Conservation (phyloP, 2,329 filamentous ascomycete species). For the Epichloe amarillans region DNA sequence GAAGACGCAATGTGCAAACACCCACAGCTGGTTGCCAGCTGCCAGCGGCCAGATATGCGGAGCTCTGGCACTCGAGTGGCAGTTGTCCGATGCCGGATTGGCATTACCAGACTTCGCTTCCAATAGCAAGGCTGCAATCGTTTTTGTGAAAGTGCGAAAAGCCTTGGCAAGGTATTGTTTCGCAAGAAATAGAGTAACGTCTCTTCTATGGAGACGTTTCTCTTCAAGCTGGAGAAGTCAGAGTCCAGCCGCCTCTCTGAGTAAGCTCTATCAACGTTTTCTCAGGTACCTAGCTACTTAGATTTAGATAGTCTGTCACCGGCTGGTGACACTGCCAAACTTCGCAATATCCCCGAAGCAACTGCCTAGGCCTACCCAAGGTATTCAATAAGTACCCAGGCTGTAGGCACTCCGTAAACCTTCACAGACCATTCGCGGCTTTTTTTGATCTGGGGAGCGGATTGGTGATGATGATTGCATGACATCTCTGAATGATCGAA, state of each 20-base stretch:
- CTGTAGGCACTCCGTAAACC: neutral
- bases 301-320: no score
- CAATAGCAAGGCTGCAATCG: no score
- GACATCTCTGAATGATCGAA: neutral
- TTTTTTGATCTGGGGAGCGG: neutral
- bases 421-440: neutral
- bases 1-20: neutral
- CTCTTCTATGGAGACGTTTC: no score
- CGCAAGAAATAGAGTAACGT: no score
- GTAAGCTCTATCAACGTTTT: no score
- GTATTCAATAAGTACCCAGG: neutral
- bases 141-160: no score
- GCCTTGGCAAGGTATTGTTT: neutral
- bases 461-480: neutral
- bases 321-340: no score
- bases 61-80: neutral
- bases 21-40: neutral
- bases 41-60: neutral
- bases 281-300: no score
- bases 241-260: no score
- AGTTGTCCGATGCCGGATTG: neutral
- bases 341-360: no score
- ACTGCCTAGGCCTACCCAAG: no score
- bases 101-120: neutral
- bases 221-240: no score